phyloP scores from a whole-genome alignment of 768 basidiomycete genomes.

The Mycena galopus region DNA sequence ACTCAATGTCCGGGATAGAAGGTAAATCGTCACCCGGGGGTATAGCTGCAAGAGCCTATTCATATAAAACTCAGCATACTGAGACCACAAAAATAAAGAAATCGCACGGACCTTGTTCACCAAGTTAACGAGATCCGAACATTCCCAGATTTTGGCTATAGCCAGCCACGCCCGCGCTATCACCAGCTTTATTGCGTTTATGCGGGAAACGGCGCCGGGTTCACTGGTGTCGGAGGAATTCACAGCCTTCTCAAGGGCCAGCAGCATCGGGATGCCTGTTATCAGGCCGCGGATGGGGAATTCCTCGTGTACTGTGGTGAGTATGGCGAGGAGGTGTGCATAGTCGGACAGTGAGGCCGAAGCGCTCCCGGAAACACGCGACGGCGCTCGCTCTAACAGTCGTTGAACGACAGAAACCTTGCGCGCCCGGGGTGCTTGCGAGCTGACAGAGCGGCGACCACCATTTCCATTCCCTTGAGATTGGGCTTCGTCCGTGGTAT shows the following conservation, averaged over 20 bases:
- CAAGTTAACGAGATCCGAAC: conserved; percentile 62
- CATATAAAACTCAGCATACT: conserved; percentile 24
- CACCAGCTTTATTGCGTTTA: conserved; percentile 71
- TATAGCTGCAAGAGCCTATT: conserved; percentile 62
- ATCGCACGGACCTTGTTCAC: conserved; percentile 66
- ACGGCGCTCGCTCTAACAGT: conserved; percentile 63
- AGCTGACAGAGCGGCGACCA: conserved; percentile 62
- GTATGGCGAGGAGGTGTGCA: conserved; percentile 74
- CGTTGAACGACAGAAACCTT: conserved; percentile 69
- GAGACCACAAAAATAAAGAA: conserved; percentile 14
- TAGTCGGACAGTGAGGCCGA: conserved; percentile 83
- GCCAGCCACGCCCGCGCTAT: conserved; percentile 74
- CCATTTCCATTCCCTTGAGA: conserved; percentile 51
- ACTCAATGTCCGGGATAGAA: conserved; percentile 38
- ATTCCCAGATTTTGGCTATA: conserved; percentile 81
- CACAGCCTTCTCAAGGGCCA: conserved; percentile 74
- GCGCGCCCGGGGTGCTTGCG: conserved; percentile 63
- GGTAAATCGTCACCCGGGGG: conserved; percentile 39
- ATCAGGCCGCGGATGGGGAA: conserved; percentile 83
- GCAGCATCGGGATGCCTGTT: conserved; percentile 87
- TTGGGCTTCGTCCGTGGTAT: conserved; percentile 43
- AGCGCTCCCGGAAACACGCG: conserved; percentile 56
- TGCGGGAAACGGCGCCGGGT: conserved; percentile 55
- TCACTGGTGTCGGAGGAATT: conserved; percentile 58
- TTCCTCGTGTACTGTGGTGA: conserved; percentile 75